These are phyloP conservation scores for Diutina ranongensis DNA, from an alignment of 1,139 yeast genomes.

Conservation along the genomic window DNA sequence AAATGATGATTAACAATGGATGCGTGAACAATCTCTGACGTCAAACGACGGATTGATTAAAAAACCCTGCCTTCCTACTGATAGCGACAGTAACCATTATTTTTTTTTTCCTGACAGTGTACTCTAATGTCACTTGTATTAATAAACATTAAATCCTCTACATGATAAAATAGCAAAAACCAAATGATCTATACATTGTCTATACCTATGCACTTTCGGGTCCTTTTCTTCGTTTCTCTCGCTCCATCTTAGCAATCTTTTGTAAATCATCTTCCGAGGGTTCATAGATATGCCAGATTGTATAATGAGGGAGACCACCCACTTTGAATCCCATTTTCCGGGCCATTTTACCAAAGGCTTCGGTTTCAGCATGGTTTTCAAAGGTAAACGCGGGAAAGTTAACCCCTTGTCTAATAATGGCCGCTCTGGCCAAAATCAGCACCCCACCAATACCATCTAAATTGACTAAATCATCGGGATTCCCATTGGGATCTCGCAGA, in stretches of 20 bases:
- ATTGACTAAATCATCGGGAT: slow-evolving; percentile 55
- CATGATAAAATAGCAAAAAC: no score
- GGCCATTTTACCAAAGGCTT: slow-evolving; percentile 85
- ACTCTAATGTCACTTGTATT: background rate
- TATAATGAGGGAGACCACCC: slow-evolving; percentile 83
- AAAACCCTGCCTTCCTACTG: slow-evolving; percentile 6
- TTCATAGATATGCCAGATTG: slow-evolving; percentile 81
- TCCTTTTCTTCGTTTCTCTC: slow-evolving; percentile 5
- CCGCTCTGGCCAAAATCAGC: slow-evolving; percentile 71
- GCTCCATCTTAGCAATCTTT: slow-evolving; percentile 53
- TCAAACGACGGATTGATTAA: slow-evolving; percentile 5
- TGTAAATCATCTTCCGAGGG: slow-evolving; percentile 85
- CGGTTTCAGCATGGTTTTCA: slow-evolving; percentile 85
- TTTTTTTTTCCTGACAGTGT: background rate
- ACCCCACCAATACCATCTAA: slow-evolving; percentile 91
- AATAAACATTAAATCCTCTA: background rate
- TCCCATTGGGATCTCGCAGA: slow-evolving; percentile 51
- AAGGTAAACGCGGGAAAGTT: slow-evolving; percentile 86
- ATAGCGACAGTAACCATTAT: background rate
- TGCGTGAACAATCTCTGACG: slow-evolving; percentile 6
- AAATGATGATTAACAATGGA: slow-evolving; percentile 5
- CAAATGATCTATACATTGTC: background rate
- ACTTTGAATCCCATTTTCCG: slow-evolving; percentile 69
- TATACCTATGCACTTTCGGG: background rate
- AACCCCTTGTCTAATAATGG: slow-evolving; percentile 71